phyloP scores from a whole-genome alignment of 352 stramenopile genomes.

The Phytophthora pinifolia region DNA sequence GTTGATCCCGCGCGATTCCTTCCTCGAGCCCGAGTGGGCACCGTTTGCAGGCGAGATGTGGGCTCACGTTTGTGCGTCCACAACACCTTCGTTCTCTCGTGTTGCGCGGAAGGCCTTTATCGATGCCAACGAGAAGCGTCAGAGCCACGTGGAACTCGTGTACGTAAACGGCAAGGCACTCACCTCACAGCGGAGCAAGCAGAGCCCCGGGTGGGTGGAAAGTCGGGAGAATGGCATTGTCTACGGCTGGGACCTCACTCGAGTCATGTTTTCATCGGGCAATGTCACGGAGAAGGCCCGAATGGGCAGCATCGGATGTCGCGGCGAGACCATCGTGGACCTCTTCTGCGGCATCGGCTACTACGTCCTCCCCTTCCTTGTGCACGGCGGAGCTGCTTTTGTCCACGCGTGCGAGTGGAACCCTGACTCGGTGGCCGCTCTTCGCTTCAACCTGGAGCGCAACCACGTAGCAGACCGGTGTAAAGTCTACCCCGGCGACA shows the following conservation, averaged over 20 bases:
- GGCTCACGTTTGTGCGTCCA: conserved; percentile 55
- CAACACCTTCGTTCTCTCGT: conserved; percentile 56
- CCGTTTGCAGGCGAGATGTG: conserved; percentile 64
- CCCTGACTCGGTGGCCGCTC: conserved; percentile 87
- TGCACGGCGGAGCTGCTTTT: conserved; percentile 87
- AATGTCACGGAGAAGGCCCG: conserved; percentile 97
- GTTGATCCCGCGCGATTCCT: conserved; percentile 65
- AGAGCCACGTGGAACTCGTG: conserved; percentile 76
- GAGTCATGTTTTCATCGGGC: conserved; percentile 97
- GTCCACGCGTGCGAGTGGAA: conserved; percentile 97
- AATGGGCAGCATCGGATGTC: conserved; percentile 87
- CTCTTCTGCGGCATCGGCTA: conserved; percentile 98
- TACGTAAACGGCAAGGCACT: conserved; percentile 54
- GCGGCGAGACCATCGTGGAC: conserved; percentile 92
- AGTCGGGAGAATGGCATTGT: conserved; percentile 93
- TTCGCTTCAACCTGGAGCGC: conserved; percentile 90
- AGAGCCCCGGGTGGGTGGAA: conserved; percentile 73
- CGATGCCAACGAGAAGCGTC: conserved; percentile 72
- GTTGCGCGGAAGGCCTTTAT: conserved; percentile 84
- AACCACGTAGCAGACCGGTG: conserved; percentile 90
- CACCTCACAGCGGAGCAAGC: conserved; percentile 32
- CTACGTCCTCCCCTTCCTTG: conserved; percentile 95
- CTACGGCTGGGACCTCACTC: conserved; percentile 95
- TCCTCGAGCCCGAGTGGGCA: conserved; percentile 56
- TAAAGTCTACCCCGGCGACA: conserved; percentile 89